These are phyloP conservation scores for Rhodomyrtus psidioides DNA, from an alignment of 441 rosid species.

Conservation along the genomic window DNA sequence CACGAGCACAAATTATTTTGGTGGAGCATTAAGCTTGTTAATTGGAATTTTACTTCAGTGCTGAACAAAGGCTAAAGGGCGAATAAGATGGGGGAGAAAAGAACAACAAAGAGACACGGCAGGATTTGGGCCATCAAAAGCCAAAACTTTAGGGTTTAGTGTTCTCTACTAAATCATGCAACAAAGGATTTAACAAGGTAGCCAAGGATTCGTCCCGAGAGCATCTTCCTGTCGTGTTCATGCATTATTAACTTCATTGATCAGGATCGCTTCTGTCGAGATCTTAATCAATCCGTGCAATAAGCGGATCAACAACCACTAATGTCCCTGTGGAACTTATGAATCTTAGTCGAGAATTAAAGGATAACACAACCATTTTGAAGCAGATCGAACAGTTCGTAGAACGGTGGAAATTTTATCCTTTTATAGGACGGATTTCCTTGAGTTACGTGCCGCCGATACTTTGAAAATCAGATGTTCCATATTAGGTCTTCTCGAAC, in stretches of 20 bases:
- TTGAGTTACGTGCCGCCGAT: background rate
- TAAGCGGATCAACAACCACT: background rate
- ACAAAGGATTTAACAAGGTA: background rate
- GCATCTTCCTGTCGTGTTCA: background rate
- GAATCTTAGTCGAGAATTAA: background rate
- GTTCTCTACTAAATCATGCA: background rate
- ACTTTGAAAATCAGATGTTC: background rate
- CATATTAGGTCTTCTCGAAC: background rate
- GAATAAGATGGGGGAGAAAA: background rate
- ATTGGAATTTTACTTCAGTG: background rate
- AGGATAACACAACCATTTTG: background rate
- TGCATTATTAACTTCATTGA: background rate
- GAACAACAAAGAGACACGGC: background rate
- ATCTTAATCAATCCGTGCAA: background rate
- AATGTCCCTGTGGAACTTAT: background rate
- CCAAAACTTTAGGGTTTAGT: constrained; percentile 20
- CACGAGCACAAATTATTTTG: background rate
- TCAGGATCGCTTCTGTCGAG: background rate
- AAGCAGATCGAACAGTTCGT: background rate
- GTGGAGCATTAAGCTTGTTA: background rate
- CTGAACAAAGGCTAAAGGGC: constrained; percentile 1
- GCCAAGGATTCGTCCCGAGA: background rate
- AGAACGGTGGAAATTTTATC: background rate
- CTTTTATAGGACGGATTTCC: background rate
- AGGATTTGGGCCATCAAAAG: constrained; percentile 23